Conservation (phyloP, 805 yeast species). For the Yamadazyma phyllophila region DNA sequence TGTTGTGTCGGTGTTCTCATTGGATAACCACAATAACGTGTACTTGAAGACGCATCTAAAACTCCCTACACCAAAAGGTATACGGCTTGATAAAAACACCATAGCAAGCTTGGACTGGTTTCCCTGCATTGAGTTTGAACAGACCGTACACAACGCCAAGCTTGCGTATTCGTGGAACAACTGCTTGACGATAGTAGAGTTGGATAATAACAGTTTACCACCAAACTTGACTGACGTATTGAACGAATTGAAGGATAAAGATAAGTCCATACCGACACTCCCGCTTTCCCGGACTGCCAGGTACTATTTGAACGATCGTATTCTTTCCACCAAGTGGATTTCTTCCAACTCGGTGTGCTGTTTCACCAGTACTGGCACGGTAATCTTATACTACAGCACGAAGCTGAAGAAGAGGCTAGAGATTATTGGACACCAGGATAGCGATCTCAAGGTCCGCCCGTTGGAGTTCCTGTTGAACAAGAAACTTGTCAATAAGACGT, state of each 20-base stretch:
- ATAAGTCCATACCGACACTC: slow-evolving; percentile 30
- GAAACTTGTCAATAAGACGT: neutral
- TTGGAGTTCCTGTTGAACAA: slow-evolving; percentile 2
- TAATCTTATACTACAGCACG: neutral
- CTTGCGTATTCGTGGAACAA: slow-evolving; percentile 73
- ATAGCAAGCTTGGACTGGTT: slow-evolving; percentile 53
- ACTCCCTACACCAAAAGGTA: slow-evolving; percentile 25
- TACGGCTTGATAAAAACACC: neutral
- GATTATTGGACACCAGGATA: slow-evolving; percentile 1
- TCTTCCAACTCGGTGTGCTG: slow-evolving; percentile 26
- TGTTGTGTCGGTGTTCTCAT: slow-evolving; percentile 51
- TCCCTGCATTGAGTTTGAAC: slow-evolving; percentile 44
- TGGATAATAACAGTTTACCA: slow-evolving; percentile 38
- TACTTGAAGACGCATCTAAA: slow-evolving; percentile 50
- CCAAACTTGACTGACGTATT: slow-evolving; percentile 23
- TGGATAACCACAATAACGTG: slow-evolving; percentile 32
- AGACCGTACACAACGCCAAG: slow-evolving; percentile 31
- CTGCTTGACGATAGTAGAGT: slow-evolving; percentile 52
- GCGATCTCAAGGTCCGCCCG: neutral
- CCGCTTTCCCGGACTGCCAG: slow-evolving; percentile 16
- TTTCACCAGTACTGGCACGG: neutral
- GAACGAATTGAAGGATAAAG: slow-evolving; percentile 36
- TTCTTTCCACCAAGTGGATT: slow-evolving; percentile 51
- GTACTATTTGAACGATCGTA: neutral
- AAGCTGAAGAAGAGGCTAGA: neutral